Base-by-base conservation (phyloP, 2,329 filamentous ascomycete species). In the Cryoendolithus antarcticus region DNA sequence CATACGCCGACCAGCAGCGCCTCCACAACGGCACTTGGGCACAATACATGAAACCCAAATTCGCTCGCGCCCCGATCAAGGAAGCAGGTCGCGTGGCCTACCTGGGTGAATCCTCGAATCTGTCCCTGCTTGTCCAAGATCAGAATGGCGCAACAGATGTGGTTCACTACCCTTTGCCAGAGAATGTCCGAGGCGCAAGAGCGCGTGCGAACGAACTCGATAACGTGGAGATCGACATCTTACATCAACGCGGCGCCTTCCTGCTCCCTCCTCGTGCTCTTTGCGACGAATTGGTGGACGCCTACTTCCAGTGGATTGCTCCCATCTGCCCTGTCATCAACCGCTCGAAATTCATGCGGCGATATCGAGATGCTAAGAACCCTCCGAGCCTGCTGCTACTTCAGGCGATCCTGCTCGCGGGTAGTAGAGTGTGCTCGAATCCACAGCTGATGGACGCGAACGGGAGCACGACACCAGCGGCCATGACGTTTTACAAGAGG, bases 31-130 rank as follows among this genome's bases (percentile, higher is more conserved):
- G 75, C 43, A 86, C 81, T 30, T 93, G 86, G 56, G 73, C 83
- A 43, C 82, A 93, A 58, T 77, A 94, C 55, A 94, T 95, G 84
- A 96, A 95, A 66, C 89, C 89, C 27, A 94, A 93, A 59, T 95
- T 96, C 59, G 89, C 86, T 3, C 74, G 89, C 42, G 91, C 89
- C 3, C 89, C 89, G 9, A 96, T 96, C 60, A 95, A 89, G 52
- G 89, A 96, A 63, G 86, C 89, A 30, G 89, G 89, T 33, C 75
- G 89, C 43, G 89, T 96, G 35, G 89, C 89, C 38, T 96, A 93
- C 55, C 71, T 96, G 2, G 89, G 89, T 47, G 89, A 96, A 61
- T 96, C 89, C 1, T 95, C 89, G n/a, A 96, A 96, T 58, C 69
- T 96, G 42, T 94, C 86, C 2, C 71, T 96, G 11, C 73, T 96